phyloP scores from a whole-genome alignment of 768 basidiomycete species.

The Multifurca ochricompacta region DNA sequence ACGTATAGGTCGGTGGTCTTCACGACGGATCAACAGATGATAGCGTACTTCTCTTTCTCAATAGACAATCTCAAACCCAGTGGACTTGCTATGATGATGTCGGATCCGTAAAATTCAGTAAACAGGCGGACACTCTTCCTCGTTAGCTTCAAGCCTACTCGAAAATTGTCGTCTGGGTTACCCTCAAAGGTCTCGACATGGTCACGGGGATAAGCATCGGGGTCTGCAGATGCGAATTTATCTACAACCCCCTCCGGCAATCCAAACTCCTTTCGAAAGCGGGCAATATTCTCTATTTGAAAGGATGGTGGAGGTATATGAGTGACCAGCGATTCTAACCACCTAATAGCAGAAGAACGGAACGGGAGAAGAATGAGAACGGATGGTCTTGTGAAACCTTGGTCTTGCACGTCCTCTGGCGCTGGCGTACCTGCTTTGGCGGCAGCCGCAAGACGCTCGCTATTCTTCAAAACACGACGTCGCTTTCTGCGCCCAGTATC shows the following conservation, averaged over 20 bases:
- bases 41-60: slow-evolving; percentile 83
- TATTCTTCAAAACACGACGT: slow-evolving; percentile 83
- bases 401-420: slow-evolving; percentile 81
- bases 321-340: slow-evolving; percentile 71
- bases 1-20: neutral
- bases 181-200: slow-evolving; percentile 93
- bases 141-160: slow-evolving; percentile 88
- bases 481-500: slow-evolving; percentile 60
- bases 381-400: slow-evolving; percentile 96
- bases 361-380: slow-evolving; percentile 89
- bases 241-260: slow-evolving; percentile 74
- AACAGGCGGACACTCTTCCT: slow-evolving; percentile 89
- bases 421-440: slow-evolving; percentile 47
- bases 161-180: slow-evolving; percentile 95
- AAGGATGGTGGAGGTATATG: slow-evolving; percentile 65
- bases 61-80: slow-evolving; percentile 84
- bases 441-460: slow-evolving; percentile 78
- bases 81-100: slow-evolving; percentile 90
- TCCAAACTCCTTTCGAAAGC: slow-evolving; percentile 78
- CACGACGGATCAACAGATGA: neutral
- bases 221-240: slow-evolving; percentile 65
- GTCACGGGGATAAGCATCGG: slow-evolving; percentile 75
- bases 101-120: slow-evolving; percentile 82
- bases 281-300: slow-evolving; percentile 82
- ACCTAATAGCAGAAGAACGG: slow-evolving; percentile 78